Evolutionary conservation across 768 basidiomycete species (phyloP), one percentile per base, ranked within the genome.

Genomic region (Antrodiella citrinella): DNA sequence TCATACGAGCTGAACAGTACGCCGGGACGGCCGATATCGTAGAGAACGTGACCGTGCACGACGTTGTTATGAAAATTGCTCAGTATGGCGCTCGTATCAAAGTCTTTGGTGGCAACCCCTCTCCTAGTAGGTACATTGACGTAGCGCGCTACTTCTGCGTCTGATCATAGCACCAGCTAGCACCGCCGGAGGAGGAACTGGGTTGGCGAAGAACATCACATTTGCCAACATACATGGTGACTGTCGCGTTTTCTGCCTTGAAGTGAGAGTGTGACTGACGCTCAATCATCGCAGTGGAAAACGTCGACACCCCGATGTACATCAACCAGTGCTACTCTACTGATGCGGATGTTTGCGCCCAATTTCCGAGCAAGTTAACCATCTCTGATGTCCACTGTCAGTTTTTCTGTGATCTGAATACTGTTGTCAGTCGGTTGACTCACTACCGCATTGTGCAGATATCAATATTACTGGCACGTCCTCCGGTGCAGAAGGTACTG

Each of bases 31-130:
- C 61, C 20, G 73, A 76, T 41, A 72, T 75, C 44, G 72, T 74
- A 23, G 67, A 67, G 21, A 72, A 76, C 58, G 62, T 77, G 45
- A 65, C 59, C 21, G 72, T 68, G 26, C 59, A 62, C 22, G 71
- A 76, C 50, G 61, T 77, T 26, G 63, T 65, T 20, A 74, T 76
- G 70, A 54, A 65, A 21, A 72, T 76, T 42, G 70, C 72, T 2
- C 62, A 73, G 54, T 74, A 77, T 51, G 76, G 74, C 1, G 74
- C 73, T 0, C 68, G 73, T n/a, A 76, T 77, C 65, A 77, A 77
- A 59, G 72, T 72, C 3, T 77, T 75, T 52, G 72, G 72, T 3
- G 75, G 73, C 0, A 68, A 66, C 22, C 69, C 73, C 4, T 59
- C 65, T 47, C 62, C 72, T 1, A 58, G 67, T 51, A 64, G 48